Conservation (phyloP, 2,329 filamentous ascomycete species). For the Cercospora citrullina region DNA sequence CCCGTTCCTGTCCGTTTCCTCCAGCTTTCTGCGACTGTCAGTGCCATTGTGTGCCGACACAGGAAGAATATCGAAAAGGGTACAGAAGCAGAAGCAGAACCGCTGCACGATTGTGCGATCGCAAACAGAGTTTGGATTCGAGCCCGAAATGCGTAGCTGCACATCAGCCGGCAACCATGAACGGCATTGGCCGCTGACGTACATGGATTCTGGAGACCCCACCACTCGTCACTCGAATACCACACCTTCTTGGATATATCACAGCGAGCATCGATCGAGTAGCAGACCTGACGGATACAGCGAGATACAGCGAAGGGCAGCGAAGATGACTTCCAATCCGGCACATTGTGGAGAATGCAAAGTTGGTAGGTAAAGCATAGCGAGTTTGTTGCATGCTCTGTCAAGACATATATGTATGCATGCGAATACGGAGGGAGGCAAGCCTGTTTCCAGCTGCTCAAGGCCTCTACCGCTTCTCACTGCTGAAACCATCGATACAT, state of each 20-base stretch:
- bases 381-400: background rate
- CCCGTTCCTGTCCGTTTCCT: background rate
- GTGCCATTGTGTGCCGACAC: background rate
- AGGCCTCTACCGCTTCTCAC: no score
- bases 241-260: background rate
- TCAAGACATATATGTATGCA: background rate
- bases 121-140: background rate
- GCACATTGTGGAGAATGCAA: conserved; percentile 20
- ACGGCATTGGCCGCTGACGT: conserved; percentile 6
- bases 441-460: background rate
- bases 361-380: conserved; percentile 7
- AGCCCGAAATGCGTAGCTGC: background rate
- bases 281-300: background rate
- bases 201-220: background rate
- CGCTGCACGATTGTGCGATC: background rate
- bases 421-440: background rate
- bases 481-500: background rate
- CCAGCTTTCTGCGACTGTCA: background rate
- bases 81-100: background rate
- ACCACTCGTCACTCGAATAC: background rate
- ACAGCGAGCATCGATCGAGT: background rate
- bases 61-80: background rate
- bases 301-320: background rate
- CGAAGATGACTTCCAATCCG: conserved; percentile 1
- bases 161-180: background rate